Evolutionary conservation across 2,329 filamentous ascomycete genomes (phyloP).

Genomic region (Monilinia fructigena): DNA sequence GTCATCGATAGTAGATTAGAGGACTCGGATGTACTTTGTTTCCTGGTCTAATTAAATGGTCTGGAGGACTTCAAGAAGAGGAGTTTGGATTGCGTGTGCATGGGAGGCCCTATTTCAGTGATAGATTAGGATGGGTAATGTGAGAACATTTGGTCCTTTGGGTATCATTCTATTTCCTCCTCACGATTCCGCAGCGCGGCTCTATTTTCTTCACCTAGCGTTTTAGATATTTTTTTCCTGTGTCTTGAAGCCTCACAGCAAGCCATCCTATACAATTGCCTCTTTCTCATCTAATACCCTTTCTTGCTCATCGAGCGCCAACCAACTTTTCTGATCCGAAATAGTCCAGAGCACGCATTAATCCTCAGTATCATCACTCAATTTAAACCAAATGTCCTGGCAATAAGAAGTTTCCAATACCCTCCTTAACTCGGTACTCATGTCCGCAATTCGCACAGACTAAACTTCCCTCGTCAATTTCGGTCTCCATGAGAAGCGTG

Average conservation of each 20-base stretch:
- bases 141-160: background rate
- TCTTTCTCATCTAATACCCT: background rate
- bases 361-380: background rate
- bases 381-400: constrained; percentile 81
- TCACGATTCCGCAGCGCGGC: background rate
- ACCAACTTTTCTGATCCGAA: background rate
- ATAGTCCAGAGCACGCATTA: background rate
- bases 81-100: background rate
- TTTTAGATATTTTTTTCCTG: fast-evolving
- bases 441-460: constrained; percentile 90
- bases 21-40: background rate
- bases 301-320: background rate
- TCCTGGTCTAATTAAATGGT: too few relatives aligned
- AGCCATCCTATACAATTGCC: background rate
- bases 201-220: background rate
- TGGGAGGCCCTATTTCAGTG: background rate
- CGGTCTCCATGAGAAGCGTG: constrained; percentile 80
- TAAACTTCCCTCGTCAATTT: constrained; percentile 83
- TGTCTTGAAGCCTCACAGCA: background rate
- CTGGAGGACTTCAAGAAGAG: background rate
- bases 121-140: background rate
- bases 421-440: constrained; percentile 91
- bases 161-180: constrained; percentile 5
- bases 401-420: constrained; percentile 92
- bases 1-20: too few relatives aligned